Base-by-base conservation (phyloP, 2,329 filamentous ascomycete species). In the Chrysoporthe austroafricana region DNA sequence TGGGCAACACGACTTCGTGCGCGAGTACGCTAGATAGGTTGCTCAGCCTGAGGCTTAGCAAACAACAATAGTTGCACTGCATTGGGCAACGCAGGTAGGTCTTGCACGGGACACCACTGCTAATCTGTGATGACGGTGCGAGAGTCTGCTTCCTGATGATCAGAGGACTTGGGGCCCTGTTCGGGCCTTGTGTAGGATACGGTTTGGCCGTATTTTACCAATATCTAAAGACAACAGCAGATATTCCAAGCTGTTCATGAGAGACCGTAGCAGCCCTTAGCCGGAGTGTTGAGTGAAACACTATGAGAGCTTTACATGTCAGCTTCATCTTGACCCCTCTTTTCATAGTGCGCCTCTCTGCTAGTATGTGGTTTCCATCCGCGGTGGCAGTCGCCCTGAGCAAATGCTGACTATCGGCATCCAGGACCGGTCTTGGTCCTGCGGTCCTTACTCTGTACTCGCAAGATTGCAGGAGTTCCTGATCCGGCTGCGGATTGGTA, bases 331-430 rank as follows among this genome's bases (percentile, higher is more conserved):
- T 11, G n/a, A 11, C 48, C n/a, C n/a, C 48, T 8, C 46, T 48
- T 48, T 4, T 6, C 4, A 52, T 13, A 26, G n/a, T 52, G 21
- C 9, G n/a, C 48, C 48, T 11, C n/a, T 52, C n/a, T 14, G 48
- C 48, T 52, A 21, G 13, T 52, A 26, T 52, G 11, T 26, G 9
- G 13, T 26, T 11, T 26, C 48, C 9, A 21, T 52, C 48, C 26
- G n/a, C 26, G 21, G 48, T 52, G 48, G 50, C 50, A 54, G 6
- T 9, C 36, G 36, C 36, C 9, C 36, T 39, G 50, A 54, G 50
- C 26, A 54, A 54, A 54, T 54, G 50, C 50, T 54, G 50, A 54
- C 50, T 14, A 14, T 11, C 50, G 14, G 50, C 50, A 54, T 52
- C 8, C 26, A 26, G 26, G 26, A 26, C 26, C 26, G 26, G 26